These are phyloP conservation scores for Chlamydomonas incerta DNA, from an alignment of 139 green algal species.

Conservation along the genomic window DNA sequence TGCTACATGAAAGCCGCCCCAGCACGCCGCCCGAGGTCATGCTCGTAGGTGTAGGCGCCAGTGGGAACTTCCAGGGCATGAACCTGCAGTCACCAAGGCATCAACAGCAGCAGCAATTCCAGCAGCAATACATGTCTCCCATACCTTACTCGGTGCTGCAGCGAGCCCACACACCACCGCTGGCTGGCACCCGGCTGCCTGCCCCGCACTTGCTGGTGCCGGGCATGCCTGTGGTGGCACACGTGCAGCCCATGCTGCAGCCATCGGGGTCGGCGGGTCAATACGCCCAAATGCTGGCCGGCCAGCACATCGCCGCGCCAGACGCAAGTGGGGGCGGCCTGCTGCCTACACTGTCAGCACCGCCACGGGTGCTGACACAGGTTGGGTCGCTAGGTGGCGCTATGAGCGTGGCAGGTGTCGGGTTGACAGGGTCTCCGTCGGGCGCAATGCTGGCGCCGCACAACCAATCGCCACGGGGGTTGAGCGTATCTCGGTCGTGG, in stretches of 20 bases:
- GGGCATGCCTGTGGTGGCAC: not conserved
- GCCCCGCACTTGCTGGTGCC: constrained; percentile 12
- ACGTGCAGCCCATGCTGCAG: not conserved
- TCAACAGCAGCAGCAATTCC: not conserved
- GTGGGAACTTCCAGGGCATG: not conserved
- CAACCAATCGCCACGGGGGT: not conserved
- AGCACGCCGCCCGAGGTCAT: constrained; percentile 17
- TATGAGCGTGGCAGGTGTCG: not conserved
- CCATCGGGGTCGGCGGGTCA: not conserved
- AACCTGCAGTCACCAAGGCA: not conserved
- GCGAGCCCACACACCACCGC: not conserved
- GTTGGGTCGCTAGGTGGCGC: not conserved
- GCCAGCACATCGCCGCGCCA: not conserved
- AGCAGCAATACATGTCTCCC: not conserved
- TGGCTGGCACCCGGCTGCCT: not conserved
- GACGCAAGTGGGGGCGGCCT: not conserved
- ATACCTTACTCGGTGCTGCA: constrained; percentile 21
- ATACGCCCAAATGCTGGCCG: constrained; percentile 22
- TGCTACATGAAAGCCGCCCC: constrained; percentile 10
- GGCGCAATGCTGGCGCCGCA: not conserved
- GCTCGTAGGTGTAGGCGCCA: not conserved
- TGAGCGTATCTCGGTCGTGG: constrained; percentile 33
- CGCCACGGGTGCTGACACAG: not conserved
- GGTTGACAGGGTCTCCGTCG: not conserved
- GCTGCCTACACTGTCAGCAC: not conserved